Conservation (phyloP, 2,329 filamentous ascomycete species). For the Sphaceloma murrayae region DNA sequence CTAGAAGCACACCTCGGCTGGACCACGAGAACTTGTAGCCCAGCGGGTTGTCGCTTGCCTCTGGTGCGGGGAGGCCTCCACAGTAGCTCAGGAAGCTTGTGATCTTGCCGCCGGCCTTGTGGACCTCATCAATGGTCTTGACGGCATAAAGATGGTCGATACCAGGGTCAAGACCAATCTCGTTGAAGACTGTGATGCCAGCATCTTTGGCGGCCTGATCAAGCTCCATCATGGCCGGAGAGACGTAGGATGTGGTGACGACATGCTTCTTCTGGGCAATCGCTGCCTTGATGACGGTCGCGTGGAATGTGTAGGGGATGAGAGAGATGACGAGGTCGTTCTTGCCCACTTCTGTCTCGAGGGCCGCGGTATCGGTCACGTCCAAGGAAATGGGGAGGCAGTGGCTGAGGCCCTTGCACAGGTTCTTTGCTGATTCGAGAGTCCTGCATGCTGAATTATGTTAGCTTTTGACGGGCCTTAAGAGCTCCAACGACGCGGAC, state of each 20-base stretch:
- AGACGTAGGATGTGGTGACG: slow-evolving; percentile 84
- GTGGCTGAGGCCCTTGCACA: slow-evolving; percentile 62
- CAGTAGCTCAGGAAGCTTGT: slow-evolving; percentile 74
- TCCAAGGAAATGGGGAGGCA: slow-evolving; percentile 73
- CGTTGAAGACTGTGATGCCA: slow-evolving; percentile 95
- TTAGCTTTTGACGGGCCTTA: background rate
- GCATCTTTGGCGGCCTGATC: slow-evolving; percentile 75
- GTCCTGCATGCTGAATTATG: slow-evolving; percentile 62
- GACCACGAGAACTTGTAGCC: slow-evolving; percentile 83
- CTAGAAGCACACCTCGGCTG: slow-evolving; percentile 75
- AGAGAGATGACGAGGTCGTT: slow-evolving; percentile 48
- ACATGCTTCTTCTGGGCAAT: slow-evolving; percentile 93
- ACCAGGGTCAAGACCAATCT: slow-evolving; percentile 70
- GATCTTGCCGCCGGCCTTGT: slow-evolving; percentile 78
- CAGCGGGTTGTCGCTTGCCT: slow-evolving; percentile 76
- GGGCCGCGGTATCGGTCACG: slow-evolving; percentile 63
- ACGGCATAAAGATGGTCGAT: slow-evolving; percentile 73
- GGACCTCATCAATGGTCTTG: slow-evolving; percentile 81
- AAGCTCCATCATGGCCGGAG: slow-evolving; percentile 35
- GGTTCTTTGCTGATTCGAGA: slow-evolving; percentile 63
- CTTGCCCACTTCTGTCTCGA: slow-evolving; percentile 72
- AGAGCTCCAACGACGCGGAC: too few relatives aligned
- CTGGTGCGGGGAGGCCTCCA: slow-evolving; percentile 59
- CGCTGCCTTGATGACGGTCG: slow-evolving; percentile 80
- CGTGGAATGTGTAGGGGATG: slow-evolving; percentile 89